Conservation (phyloP, 441 rosid species). For the Mallotus repandus region DNA sequence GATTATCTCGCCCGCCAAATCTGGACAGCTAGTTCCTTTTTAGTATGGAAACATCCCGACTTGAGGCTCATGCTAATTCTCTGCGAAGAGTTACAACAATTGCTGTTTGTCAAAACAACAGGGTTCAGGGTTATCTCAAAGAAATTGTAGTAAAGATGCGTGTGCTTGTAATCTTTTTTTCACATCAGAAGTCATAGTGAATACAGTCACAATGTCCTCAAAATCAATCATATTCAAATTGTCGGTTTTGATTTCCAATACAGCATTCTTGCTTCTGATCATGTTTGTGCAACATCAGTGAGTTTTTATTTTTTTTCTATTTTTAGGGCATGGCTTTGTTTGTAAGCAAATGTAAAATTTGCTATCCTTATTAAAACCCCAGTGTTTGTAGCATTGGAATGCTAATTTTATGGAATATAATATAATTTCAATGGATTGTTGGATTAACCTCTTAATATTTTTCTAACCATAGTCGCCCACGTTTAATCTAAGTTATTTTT, state of each 20-base stretch:
- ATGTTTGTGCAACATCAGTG: neutral
- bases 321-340: neutral
- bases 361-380: neutral
- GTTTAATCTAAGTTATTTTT: too few relatives aligned
- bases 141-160: neutral
- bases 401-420: neutral
- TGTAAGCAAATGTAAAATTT: neutral
- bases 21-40: conserved; percentile 31
- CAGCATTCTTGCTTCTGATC: neutral
- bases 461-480: too few relatives aligned
- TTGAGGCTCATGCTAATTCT: conserved; percentile 22
- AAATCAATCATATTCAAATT: neutral
- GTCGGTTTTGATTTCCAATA: conserved; percentile 3
- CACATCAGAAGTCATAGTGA: conserved; percentile 1
- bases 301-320: too few relatives aligned
- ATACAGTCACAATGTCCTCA: neutral
- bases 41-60: neutral
- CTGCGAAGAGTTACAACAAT: conserved; percentile 10
- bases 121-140: neutral
- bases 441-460: too few relatives aligned
- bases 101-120: conserved; percentile 13
- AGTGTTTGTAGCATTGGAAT: neutral
- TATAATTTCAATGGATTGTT: neutral
- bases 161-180: conserved; percentile 14
- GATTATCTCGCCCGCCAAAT: conserved; percentile 46